Evolutionary conservation across 2,329 filamentous ascomycete species (phyloP).

Genomic region (Xylaria sp.): DNA sequence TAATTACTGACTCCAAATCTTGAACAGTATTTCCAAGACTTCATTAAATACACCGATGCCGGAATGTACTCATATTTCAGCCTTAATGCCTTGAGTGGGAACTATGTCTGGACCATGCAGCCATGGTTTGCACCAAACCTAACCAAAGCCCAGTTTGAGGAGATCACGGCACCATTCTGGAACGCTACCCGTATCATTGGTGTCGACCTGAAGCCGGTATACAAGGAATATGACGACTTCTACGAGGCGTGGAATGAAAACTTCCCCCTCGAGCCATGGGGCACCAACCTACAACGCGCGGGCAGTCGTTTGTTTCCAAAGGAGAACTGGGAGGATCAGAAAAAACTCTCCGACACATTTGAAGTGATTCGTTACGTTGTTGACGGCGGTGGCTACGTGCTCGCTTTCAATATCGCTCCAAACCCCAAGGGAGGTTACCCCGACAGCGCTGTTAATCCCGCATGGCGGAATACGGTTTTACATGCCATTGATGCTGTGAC

Average conservation of each 20-base stretch:
- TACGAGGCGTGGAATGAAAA: constrained; percentile 48
- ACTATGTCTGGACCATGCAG: constrained; percentile 45
- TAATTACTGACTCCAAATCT: background rate
- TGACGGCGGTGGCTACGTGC: constrained; percentile 48
- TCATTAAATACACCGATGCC: constrained; percentile 50
- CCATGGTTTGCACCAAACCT: constrained; percentile 50
- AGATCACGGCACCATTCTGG: constrained; percentile 49
- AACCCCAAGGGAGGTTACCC: constrained; percentile 45
- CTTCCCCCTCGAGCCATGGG: constrained; percentile 47
- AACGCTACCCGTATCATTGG: constrained; percentile 43
- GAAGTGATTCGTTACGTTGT: constrained; percentile 50
- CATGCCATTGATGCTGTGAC: constrained; percentile 42
- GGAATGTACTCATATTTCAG: constrained; percentile 51
- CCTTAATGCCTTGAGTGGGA: constrained; percentile 39
- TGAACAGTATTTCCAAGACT: constrained; percentile 43
- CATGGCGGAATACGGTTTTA: constrained; percentile 51
- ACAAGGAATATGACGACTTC: constrained; percentile 54
- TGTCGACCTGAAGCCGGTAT: constrained; percentile 52
- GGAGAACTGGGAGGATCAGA: constrained; percentile 52
- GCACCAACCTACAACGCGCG: constrained; percentile 46
- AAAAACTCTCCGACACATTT: constrained; percentile 48
- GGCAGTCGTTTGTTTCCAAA: constrained; percentile 56
- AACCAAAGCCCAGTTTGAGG: constrained; percentile 40
- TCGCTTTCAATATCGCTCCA: constrained; percentile 44
- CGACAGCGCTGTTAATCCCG: constrained; percentile 53